These are phyloP conservation scores for Abrus precatorius DNA, from an alignment of 306 rosid species.

Conservation along the genomic window DNA sequence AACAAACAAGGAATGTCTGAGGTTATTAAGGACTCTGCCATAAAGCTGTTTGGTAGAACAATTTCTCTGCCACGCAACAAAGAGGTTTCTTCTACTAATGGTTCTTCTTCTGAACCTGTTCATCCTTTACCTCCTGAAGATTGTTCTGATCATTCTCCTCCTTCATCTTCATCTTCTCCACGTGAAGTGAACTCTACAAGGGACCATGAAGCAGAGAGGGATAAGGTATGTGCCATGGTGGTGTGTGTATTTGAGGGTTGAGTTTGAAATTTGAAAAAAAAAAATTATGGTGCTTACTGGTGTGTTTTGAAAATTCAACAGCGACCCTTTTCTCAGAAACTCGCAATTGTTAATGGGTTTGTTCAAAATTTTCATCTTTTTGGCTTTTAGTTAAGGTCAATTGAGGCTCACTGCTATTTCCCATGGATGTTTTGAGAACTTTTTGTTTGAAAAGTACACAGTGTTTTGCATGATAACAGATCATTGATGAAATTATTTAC, in stretches of 20 bases:
- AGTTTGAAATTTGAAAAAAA: constrained; percentile 11
- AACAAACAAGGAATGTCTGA: constrained; percentile 60
- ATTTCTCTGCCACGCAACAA: constrained; percentile 59
- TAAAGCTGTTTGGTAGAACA: constrained; percentile 86
- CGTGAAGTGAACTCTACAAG: constrained; percentile 44
- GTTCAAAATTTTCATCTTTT: constrained; percentile 24
- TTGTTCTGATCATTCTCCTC: constrained; percentile 28
- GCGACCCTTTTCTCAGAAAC: constrained; percentile 50
- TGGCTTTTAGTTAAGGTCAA: constrained; percentile 25
- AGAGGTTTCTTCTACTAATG: constrained; percentile 10
- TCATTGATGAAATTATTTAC: constrained; percentile 15
- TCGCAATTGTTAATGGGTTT: constrained; percentile 43
- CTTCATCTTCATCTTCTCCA: constrained; percentile 55
- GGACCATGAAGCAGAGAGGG: constrained; percentile 34
- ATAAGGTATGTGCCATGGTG: constrained; percentile 60
- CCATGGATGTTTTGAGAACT: constrained; percentile 15
- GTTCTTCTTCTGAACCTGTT: constrained; percentile 36
- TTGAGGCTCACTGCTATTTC: constrained; percentile 21
- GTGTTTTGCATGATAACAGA: constrained; percentile 24
- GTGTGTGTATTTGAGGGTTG: constrained; percentile 4
- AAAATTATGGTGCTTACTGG: not conserved
- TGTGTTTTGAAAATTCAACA: constrained; percentile 44
- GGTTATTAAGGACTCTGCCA: constrained; percentile 61
- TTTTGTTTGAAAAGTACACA: constrained; percentile 13
- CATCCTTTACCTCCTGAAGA: constrained; percentile 26